phyloP scores from a whole-genome alignment of 371 early-diverging fungal genomes.

The Circinella umbellata region DNA sequence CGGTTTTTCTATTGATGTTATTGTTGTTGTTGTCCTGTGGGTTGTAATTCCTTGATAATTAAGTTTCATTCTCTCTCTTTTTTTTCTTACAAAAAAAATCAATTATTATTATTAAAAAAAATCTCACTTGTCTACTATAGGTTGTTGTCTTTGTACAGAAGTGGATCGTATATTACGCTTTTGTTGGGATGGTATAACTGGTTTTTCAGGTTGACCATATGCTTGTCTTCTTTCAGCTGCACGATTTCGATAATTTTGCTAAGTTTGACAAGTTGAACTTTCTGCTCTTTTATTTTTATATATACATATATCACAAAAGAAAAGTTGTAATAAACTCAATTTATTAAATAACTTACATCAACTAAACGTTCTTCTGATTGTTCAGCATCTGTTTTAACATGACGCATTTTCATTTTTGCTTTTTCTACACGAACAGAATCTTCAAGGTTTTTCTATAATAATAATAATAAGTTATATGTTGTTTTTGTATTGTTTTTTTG shows the following conservation, averaged over 20 bases:
- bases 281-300: background rate
- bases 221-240: slow-evolving; percentile 72
- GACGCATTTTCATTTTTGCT: slow-evolving; percentile 33
- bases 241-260: slow-evolving; percentile 65
- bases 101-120: background rate
- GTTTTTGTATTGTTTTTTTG: background rate
- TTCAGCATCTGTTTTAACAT: slow-evolving; percentile 27
- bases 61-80: background rate
- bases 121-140: slow-evolving; percentile 3
- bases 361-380: slow-evolving; percentile 26
- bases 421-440: slow-evolving; percentile 39
- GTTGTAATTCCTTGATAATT: background rate
- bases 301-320: slow-evolving; percentile 18
- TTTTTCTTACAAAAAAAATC: background rate
- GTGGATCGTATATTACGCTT: background rate
- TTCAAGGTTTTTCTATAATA: slow-evolving; percentile 39
- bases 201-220: slow-evolving; percentile 57
- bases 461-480: background rate
- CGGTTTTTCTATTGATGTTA: slow-evolving; percentile 30
- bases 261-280: slow-evolving; percentile 9
- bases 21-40: background rate
- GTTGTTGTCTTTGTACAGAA: background rate
- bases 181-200: slow-evolving; percentile 5
- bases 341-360: slow-evolving; percentile 26
- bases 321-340: background rate